Conservation (phyloP, 1,284 basidiomycete genomes). For the Exobasidium cylindrosporum region DNA sequence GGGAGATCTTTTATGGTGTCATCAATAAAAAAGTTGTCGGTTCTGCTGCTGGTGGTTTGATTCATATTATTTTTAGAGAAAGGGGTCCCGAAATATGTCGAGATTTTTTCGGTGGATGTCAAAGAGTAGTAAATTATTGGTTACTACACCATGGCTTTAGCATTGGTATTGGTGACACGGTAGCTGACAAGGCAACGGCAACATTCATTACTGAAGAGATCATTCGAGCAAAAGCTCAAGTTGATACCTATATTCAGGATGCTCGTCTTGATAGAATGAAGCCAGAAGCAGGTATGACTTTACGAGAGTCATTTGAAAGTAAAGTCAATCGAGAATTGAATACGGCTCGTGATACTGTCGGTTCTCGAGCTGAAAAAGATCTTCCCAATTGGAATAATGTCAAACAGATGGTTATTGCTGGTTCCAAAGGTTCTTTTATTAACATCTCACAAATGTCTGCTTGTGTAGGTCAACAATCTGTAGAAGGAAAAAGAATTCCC, state of each 20-base stretch:
- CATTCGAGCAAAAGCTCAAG: slow-evolving; percentile 67
- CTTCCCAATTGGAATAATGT: slow-evolving; percentile 99
- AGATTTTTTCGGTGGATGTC: slow-evolving; percentile 86
- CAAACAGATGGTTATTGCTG: slow-evolving; percentile 99
- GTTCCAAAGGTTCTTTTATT: slow-evolving; percentile 88
- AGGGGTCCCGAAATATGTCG: slow-evolving; percentile 92
- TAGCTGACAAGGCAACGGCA: slow-evolving; percentile 86
- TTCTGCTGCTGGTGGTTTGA: slow-evolving; percentile 79
- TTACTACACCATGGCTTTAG: slow-evolving; percentile 98
- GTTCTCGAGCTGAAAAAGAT: slow-evolving; percentile 90
- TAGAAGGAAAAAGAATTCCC: slow-evolving; percentile 96
- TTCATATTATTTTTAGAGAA: slow-evolving; percentile 97
- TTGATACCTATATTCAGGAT: slow-evolving; percentile 49
- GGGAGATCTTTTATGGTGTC: slow-evolving; percentile 90
- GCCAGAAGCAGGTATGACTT: slow-evolving; percentile 81
- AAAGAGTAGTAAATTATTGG: slow-evolving; percentile 97
- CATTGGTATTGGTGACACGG: slow-evolving; percentile 98
- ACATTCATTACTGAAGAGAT: slow-evolving; percentile 78
- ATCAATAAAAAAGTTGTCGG: slow-evolving; percentile 99
- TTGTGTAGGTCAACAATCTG: slow-evolving; percentile 96
- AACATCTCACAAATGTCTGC: slow-evolving; percentile 99
- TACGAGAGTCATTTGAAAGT: slow-evolving; percentile 96
- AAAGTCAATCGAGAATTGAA: slow-evolving; percentile 88
- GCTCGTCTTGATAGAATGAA: slow-evolving; percentile 52
- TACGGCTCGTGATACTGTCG: slow-evolving; percentile 89